A percentile compares a stretch with the other conserved stretches of the same genome.
Evolutionary conservation across 208 protist genomes (phyloP).

Genomic region (Acanthamoeba royreba): DNA sequence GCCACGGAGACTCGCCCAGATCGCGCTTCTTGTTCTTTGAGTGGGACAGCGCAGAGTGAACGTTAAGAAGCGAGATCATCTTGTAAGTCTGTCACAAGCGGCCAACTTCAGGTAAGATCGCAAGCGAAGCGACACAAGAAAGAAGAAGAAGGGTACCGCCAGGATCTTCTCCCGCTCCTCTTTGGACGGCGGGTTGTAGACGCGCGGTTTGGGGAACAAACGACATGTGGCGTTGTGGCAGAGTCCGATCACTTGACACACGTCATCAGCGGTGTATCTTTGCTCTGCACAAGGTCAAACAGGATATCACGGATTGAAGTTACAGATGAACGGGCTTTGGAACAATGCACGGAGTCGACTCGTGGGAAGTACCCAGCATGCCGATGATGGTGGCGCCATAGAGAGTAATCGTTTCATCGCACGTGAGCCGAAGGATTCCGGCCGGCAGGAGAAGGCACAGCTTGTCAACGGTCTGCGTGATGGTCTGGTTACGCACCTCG

Average conservation of each 20-base stretch:
- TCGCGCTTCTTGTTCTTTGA: neutral
- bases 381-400: neutral
- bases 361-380: neutral
- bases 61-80: neutral
- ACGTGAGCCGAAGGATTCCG: neutral
- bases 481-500: conserved; percentile 54
- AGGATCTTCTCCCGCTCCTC: neutral
- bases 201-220: neutral
- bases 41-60: neutral
- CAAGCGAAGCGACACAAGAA: neutral
- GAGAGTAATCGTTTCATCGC: neutral
- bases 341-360: no score
- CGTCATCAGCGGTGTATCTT: neutral
- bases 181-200: neutral
- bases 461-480: conserved; percentile 56
- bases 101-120: neutral
- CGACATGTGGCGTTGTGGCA: neutral
- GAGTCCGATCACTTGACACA: neutral
- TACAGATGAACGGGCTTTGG: no score
- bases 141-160: neutral
- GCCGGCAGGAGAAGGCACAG: conserved; percentile 58
- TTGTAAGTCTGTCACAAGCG: neutral
- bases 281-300: neutral
- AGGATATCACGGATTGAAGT: neutral
- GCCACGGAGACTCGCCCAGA: neutral